Evolutionary conservation across 768 basidiomycete species (phyloP), one percentile per base, ranked within the genome.

Genomic region (Tricholoma bakamatsutake): DNA sequence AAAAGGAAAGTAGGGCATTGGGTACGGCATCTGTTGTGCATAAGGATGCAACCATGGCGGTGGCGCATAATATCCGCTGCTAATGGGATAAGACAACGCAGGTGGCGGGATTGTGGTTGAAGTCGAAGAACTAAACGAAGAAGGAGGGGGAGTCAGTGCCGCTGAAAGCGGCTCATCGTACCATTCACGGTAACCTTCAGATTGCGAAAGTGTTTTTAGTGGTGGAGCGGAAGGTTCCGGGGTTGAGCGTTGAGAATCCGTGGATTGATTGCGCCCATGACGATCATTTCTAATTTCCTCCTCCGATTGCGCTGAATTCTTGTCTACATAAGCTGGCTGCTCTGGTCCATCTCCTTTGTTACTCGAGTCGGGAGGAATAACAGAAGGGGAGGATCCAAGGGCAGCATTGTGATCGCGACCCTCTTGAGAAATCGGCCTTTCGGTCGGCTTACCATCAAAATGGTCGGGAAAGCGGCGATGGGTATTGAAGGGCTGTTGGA

Each of bases 31-130:
- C 18, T 74, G 77, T 28, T 74, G 76, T n/a, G 75, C 64, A 63
- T 77, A 83, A 10, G 77, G 72, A 37, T 77, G 77, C 48, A 80
- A 67, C 85, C 84, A 85, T 33, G 78, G 73, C 43, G 73, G 70
- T 24, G 71, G 72, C 62, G 77, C 79, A 60, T 77, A 83, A 21
- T 73, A 75, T n/a, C 74, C 65, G 24, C 72, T 64, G 9, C 76
- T 71, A 31, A 75, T 53, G 12, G 77, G 59, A 63, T 76, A 80
- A 4, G 73, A 67, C 43, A 62, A 57, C 13, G 55, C 48, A 2
- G 59, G 52, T 9, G 57, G 51, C 48, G 64, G 47, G 15, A 59
- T 11, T 35, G 61, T 52, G 21, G 52, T 52, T 30, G 60, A 56
- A n/a, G 66, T 62, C 31, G 78, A 69, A 50, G 66, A 70, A 40